Percentiles rank a stretch among this genome's conserved stretches.
These are phyloP conservation scores for Amanita molliuscula DNA, from an alignment of 768 basidiomycete genomes.

Conservation along the genomic window DNA sequence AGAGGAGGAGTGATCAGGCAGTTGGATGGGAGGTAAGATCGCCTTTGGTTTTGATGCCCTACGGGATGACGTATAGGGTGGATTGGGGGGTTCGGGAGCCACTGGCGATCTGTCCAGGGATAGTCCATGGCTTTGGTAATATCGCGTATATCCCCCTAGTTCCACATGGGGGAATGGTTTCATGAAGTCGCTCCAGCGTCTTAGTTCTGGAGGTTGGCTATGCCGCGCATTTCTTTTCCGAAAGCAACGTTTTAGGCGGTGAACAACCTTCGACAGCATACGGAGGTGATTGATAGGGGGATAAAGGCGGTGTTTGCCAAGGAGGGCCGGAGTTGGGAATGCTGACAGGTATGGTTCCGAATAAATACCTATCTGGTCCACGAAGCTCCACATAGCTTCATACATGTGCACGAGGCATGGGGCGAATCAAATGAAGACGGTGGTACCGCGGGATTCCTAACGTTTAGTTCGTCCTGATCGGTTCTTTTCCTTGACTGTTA, in stretches of 20 bases:
- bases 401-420: neutral
- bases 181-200: slow-evolving; percentile 24
- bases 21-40: neutral
- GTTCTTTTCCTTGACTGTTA: neutral
- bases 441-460: neutral
- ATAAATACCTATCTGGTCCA: neutral
- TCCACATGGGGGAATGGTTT: slow-evolving; percentile 29
- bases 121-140: slow-evolving; percentile 20
- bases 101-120: slow-evolving; percentile 3
- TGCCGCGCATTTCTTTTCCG: slow-evolving; percentile 11
- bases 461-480: neutral
- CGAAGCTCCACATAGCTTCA: neutral
- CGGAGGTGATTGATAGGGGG: neutral
- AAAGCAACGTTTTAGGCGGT: slow-evolving; percentile 14
- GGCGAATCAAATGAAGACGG: slow-evolving; percentile 2
- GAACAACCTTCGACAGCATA: slow-evolving; percentile 24
- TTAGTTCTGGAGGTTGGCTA: slow-evolving; percentile 24
- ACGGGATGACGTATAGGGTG: neutral
- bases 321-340: neutral
- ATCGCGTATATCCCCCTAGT: slow-evolving; percentile 30
- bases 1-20: neutral
- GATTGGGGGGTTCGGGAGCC: slow-evolving; percentile 2
- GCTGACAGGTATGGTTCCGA: neutral
- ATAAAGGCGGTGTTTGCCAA: neutral
- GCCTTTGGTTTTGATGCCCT: neutral